Evolutionary conservation across 768 basidiomycete genomes (phyloP), one percentile per base, ranked within the genome.

Genomic region (Leccinum olivaceopallidum): DNA sequence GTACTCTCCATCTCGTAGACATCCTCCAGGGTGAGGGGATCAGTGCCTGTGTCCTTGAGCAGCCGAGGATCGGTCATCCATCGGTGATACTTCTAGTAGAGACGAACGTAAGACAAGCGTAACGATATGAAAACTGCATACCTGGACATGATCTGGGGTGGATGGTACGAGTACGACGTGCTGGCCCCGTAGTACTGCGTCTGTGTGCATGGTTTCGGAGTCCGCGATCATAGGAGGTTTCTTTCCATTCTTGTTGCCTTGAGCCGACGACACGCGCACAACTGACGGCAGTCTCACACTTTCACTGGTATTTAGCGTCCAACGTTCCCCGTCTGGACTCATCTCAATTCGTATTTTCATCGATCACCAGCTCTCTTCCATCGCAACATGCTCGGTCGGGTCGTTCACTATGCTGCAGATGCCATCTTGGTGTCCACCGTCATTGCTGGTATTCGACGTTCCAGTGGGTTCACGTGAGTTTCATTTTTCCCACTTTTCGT

Each of bases 1-100:
- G 61, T 67, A 94, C 94, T 78, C 72, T 96, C 94, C 94, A 96
- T 96, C 24, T 88, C 87, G 61, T 88, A 87, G 68, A 95, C 95
- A 68, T 95, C 85, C 61, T 89, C 86, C 7, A 94, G 75, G 8
- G 82, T 83, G 47, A 97, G 79, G 5, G 89, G 88, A 65, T 96
- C 94, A 60, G 91, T 94, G 5, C 94, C 94, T 0, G 94, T 97
- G 18, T 89, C 78, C 53, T 84, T 80, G 47, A 87, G 83, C 57
- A 98, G 77, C 63, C 85, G 85, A 36, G 84, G 83, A 70, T 83
- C 81, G 30, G 82, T 77, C 95, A 98, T 96, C 95, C 95, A 98
- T 63, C 81, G 79, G 70, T 95, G 85, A 69, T 97, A 98, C 68
- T 76, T 89, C 91, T 94, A 7, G 18, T 94, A 13, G 28, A 28